phyloP scores from a whole-genome alignment of 257 asterid species.

The Solanum clarkiae region DNA sequence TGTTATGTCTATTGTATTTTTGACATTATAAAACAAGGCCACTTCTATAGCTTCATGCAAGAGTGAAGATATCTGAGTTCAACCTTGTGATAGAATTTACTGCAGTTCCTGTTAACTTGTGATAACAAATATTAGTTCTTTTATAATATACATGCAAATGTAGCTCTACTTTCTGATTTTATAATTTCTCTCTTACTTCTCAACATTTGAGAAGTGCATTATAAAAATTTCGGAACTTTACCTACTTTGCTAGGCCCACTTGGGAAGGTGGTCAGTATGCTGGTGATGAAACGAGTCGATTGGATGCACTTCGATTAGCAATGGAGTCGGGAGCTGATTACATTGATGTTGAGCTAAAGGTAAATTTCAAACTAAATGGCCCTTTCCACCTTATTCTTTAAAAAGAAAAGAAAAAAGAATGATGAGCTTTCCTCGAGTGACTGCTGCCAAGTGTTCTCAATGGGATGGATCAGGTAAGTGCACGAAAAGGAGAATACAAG shows the following conservation, averaged over 20 bases:
- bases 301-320: conserved; percentile 57
- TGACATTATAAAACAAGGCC: background rate
- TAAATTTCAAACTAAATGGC: background rate
- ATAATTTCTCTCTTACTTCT: background rate
- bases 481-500: background rate
- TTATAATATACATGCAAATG: background rate
- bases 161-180: background rate
- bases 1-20: background rate
- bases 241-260: conserved; percentile 45
- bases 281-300: conserved; percentile 72
- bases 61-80: background rate
- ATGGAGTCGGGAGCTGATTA: conserved; percentile 98
- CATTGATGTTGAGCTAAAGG: conserved; percentile 94
- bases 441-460: background rate
- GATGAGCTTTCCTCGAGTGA: background rate
- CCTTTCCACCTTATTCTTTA: background rate
- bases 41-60: background rate
- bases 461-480: background rate
- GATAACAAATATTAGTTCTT: background rate
- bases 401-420: background rate
- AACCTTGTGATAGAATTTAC: background rate
- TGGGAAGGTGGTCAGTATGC: conserved; percentile 97
- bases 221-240: background rate
- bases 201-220: background rate
- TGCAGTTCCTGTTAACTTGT: background rate